These are phyloP conservation scores for Letharia columbiana DNA, from an alignment of 495 filamentous ascomycete genomes.

Conservation along the genomic window DNA sequence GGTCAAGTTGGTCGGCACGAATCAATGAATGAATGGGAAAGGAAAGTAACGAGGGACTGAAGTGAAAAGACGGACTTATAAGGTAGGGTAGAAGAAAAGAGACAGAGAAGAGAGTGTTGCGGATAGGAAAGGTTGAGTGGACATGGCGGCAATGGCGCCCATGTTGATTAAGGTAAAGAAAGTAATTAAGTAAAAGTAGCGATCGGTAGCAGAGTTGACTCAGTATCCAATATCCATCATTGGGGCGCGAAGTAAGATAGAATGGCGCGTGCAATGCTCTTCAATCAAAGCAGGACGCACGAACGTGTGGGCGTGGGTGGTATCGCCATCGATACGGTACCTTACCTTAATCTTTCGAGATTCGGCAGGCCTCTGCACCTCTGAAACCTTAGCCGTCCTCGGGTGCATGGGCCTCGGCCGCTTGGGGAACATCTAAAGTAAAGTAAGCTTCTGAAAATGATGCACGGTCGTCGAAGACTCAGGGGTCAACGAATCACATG, in stretches of 20 bases:
- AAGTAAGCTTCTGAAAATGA: too few species aligned
- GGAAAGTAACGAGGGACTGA: not conserved
- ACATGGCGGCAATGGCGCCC: constrained; percentile 2
- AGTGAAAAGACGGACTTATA: not conserved
- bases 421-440: too few species aligned
- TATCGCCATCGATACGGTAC: not conserved
- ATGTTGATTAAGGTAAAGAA: not conserved
- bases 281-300: not conserved
- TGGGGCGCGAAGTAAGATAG: not conserved
- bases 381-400: not conserved
- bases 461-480: too few species aligned
- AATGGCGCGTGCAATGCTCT: not conserved
- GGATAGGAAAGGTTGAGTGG: not conserved
- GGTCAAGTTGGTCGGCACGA: not conserved
- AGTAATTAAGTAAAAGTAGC: not conserved
- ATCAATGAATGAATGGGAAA: not conserved
- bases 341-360: not conserved
- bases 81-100: not conserved
- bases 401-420: too few species aligned
- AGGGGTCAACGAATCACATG: not conserved
- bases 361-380: too few species aligned
- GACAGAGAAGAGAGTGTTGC: not conserved
- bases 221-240: not conserved
- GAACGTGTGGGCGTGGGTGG: not conserved
- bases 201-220: not conserved